These are phyloP conservation scores for Sherardia arvensis DNA, from an alignment of 257 asterid genomes.

Conservation along the genomic window DNA sequence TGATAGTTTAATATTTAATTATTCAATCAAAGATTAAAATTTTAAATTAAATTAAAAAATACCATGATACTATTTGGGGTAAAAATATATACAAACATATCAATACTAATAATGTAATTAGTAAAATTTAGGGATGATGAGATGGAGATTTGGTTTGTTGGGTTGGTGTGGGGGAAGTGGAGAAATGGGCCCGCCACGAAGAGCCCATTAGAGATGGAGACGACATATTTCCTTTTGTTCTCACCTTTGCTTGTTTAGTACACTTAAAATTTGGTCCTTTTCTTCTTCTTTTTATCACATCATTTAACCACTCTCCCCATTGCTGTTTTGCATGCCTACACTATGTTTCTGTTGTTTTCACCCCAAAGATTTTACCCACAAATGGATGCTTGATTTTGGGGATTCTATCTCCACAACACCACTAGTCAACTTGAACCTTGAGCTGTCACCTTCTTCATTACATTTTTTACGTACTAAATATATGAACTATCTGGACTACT, in stretches of 20 bases:
- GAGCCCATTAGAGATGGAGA: conserved; percentile 32
- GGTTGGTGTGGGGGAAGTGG: conserved; percentile 63
- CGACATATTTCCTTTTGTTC: neutral
- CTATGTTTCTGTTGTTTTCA: conserved; percentile 29
- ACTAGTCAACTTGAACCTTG: neutral
- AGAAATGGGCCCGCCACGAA: conserved; percentile 47
- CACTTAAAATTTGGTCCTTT: conserved; percentile 14
- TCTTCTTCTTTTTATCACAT: conserved; percentile 11
- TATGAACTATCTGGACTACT: too few relatives aligned
- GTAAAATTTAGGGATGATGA: too few relatives aligned
- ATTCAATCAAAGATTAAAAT: too few relatives aligned
- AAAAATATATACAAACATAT: too few relatives aligned
- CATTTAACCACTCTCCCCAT: conserved; percentile 13
- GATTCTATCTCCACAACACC: conserved; percentile 6
- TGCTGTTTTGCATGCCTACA: neutral
- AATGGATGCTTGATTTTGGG: neutral
- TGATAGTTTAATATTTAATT: too few relatives aligned
- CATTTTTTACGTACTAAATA: too few relatives aligned
- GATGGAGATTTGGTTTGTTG: conserved; percentile 49
- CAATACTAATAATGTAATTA: too few relatives aligned
- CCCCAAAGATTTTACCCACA: conserved; percentile 15
- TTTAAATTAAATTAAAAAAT: too few relatives aligned
- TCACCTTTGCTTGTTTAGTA: conserved; percentile 39
- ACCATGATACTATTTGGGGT: too few relatives aligned
- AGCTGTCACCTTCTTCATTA: neutral